Evolutionary conservation across 768 basidiomycete genomes (phyloP).

Genomic region (Tubosaeta sp.): DNA sequence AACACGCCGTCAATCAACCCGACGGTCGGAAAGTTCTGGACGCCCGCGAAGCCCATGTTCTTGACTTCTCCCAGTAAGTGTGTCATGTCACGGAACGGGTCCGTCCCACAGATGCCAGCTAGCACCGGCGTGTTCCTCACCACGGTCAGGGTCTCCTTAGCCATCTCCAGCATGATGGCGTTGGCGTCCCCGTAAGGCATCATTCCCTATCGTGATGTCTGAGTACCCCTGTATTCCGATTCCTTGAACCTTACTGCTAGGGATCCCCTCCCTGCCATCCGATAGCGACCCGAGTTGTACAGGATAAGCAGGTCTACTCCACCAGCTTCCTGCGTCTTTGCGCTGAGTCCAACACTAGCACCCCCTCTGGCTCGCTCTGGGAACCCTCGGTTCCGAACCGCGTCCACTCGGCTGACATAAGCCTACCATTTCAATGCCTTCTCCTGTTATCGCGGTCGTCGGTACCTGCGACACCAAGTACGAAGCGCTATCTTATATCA

Average conservation of each 20-base stretch:
- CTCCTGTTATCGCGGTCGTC: constrained; percentile 16
- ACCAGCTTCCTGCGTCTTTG: constrained; percentile 13
- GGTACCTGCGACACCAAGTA: constrained; percentile 30
- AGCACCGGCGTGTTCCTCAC: background rate
- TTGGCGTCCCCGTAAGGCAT: constrained; percentile 20
- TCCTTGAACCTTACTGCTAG: constrained; percentile 19
- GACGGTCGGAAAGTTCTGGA: constrained; percentile 29
- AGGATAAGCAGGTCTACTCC: constrained; percentile 27
- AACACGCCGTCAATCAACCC: constrained; percentile 29
- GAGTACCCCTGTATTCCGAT: constrained; percentile 1
- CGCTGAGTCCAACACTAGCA: constrained; percentile 24
- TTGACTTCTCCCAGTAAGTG: constrained; percentile 16
- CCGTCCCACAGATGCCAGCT: background rate
- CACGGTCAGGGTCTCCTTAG: constrained; percentile 23
- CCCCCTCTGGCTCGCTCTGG: constrained; percentile 16
- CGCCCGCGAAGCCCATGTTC: constrained; percentile 23
- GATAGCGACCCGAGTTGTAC: constrained; percentile 29
- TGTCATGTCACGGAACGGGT: background rate
- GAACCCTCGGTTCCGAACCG: background rate
- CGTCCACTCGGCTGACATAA: constrained; percentile 18
- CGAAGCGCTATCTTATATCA: constrained; percentile 20
- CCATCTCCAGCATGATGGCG: constrained; percentile 28
- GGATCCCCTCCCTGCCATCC: constrained; percentile 30
- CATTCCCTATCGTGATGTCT: background rate
- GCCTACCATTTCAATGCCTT: background rate